These are phyloP conservation scores for Calocybe cyanea DNA, from an alignment of 768 basidiomycete species.

Conservation along the genomic window DNA sequence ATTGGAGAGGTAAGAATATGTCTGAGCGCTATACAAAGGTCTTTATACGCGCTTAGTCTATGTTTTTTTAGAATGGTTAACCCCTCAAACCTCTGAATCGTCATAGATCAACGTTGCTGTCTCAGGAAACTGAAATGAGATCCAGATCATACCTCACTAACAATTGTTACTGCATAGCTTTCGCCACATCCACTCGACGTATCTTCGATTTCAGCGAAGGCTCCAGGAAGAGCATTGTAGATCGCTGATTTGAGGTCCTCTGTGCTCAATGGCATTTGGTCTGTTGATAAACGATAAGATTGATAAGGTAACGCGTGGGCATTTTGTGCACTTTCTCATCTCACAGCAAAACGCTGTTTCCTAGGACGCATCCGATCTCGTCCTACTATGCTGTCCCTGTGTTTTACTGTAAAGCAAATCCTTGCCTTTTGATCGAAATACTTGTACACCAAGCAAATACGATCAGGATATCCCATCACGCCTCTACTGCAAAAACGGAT, in stretches of 20 bases:
- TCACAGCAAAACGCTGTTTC: no score
- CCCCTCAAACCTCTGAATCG: constrained; percentile 64
- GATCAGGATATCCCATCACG: no score
- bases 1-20: neutral
- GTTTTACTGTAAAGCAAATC: no score
- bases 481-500: neutral
- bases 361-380: no score
- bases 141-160: constrained; percentile 60
- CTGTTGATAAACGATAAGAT: constrained; percentile 18
- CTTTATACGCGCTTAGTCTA: constrained; percentile 47
- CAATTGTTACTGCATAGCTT: constrained; percentile 69
- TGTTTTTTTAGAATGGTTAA: constrained; percentile 79
- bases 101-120: neutral
- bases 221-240: constrained; percentile 56
- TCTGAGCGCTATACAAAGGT: neutral
- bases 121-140: no score
- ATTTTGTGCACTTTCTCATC: no score
- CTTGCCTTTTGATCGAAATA: no score
- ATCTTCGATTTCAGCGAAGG: constrained; percentile 71
- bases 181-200: constrained; percentile 80
- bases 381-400: no score
- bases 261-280: constrained; percentile 58
- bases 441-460: no score
- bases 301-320: no score
- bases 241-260: constrained; percentile 59